Conservation (phyloP, 1,284 basidiomycete species). For the Ustilago nuda region DNA sequence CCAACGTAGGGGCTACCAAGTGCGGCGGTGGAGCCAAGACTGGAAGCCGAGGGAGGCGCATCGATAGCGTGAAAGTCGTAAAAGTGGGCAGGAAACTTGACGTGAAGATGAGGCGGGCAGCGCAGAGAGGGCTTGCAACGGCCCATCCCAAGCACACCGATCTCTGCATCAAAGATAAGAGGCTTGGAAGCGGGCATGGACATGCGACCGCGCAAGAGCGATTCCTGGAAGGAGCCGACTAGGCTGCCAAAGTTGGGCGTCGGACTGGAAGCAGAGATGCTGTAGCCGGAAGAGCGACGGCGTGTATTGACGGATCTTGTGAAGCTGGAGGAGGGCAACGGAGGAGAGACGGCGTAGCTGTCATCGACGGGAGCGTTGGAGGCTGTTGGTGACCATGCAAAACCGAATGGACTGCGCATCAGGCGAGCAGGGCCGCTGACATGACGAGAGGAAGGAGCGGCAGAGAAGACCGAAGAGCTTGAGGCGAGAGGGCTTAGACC, state of each 20-base stretch:
- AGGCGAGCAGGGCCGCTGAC: conserved; percentile 38
- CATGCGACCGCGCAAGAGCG: conserved; percentile 69
- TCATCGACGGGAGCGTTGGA: conserved; percentile 3
- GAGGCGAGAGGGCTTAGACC: not conserved
- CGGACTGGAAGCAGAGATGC: conserved; percentile 27
- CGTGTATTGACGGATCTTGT: conserved; percentile 30
- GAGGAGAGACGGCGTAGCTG: conserved; percentile 24
- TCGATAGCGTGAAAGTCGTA: conserved; percentile 58
- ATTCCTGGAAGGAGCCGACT: conserved; percentile 70
- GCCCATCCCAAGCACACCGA: conserved; percentile 68
- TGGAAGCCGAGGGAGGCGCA: conserved; percentile 8
- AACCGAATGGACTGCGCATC: conserved; percentile 24
- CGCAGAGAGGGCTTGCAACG: conserved; percentile 50
- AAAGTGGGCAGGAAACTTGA: conserved; percentile 69
- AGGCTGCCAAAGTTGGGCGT: conserved; percentile 57
- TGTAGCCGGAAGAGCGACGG: conserved; percentile 35
- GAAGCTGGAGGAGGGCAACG: conserved; percentile 25
- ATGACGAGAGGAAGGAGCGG: conserved; percentile 21
- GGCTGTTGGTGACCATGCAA: conserved; percentile 16
- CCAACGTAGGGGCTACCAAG: conserved; percentile 69
- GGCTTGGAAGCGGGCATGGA: conserved; percentile 64
- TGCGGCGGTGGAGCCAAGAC: conserved; percentile 25
- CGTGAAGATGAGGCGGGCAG: conserved; percentile 68
- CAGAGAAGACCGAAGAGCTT: not conserved
- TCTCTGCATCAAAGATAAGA: conserved; percentile 67